Evolutionary conservation across 441 rosid genomes (phyloP).

Genomic region (Adansonia gregorii): DNA sequence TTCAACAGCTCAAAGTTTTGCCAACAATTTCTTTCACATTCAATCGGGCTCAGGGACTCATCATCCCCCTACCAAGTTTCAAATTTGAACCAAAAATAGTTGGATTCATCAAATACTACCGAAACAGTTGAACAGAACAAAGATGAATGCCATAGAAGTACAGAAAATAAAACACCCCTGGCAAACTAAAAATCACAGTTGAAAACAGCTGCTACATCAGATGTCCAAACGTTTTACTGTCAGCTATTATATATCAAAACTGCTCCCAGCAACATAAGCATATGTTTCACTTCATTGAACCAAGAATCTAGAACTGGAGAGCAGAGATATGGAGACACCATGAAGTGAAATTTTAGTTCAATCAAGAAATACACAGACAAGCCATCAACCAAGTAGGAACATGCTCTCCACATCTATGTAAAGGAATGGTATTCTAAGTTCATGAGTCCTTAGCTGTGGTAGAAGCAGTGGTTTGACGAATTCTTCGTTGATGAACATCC

Average conservation of each 20-base stretch:
- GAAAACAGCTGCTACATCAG: slow-evolving; percentile 7
- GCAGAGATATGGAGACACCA: neutral
- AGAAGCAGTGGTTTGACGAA: neutral
- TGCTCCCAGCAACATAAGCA: slow-evolving; percentile 17
- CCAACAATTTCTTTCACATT: slow-evolving; percentile 12
- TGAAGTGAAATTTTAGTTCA: neutral
- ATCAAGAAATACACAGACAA: neutral
- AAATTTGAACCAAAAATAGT: neutral
- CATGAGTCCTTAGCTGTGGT: neutral
- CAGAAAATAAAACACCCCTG: slow-evolving; percentile 15
- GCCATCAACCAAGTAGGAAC: slow-evolving; percentile 12
- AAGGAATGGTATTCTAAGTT: neutral
- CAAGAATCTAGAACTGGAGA: slow-evolving; percentile 1
- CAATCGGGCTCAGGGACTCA: slow-evolving; percentile 6
- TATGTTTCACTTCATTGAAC: slow-evolving; percentile 17
- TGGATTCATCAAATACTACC: neutral
- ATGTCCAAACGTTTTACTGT: neutral
- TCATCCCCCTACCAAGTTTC: slow-evolving; percentile 6
- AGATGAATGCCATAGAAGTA: neutral
- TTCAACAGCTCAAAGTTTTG: neutral
- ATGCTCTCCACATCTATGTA: neutral
- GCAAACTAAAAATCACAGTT: neutral
- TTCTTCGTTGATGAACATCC: slow-evolving; percentile 12
- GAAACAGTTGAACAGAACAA: neutral
- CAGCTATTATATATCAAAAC: neutral